These are phyloP conservation scores for Silybum marianum DNA, from an alignment of 129 eudicot species.

Conservation along the genomic window DNA sequence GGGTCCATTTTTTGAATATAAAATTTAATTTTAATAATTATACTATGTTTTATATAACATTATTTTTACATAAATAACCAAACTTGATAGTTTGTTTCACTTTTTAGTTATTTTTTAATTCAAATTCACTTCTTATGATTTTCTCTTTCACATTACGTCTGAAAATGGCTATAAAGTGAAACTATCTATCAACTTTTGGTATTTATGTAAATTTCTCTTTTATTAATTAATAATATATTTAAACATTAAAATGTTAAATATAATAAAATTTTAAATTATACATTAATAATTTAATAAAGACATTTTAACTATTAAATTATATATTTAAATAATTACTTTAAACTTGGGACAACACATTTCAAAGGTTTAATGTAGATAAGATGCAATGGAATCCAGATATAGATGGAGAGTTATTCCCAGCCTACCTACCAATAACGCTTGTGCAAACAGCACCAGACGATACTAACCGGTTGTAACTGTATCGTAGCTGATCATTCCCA, in stretches of 20 bases:
- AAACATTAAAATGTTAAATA: not conserved
- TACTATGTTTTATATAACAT: not conserved
- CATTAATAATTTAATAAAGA: not conserved
- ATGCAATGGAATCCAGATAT: not conserved
- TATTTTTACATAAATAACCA: not conserved
- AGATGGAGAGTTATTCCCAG: not conserved
- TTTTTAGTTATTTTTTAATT: too few relatives aligned
- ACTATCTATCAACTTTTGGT: too few relatives aligned
- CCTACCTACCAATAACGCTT: not conserved
- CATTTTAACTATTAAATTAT: not conserved
- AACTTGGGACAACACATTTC: not conserved
- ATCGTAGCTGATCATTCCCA: not conserved
- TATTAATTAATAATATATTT: not conserved
- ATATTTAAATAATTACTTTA: not conserved
- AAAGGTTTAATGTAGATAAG: not conserved
- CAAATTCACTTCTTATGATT: too few relatives aligned
- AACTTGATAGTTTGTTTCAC: too few relatives aligned
- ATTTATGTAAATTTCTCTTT: not conserved
- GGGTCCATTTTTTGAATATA: not conserved
- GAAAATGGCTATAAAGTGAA: too few relatives aligned
- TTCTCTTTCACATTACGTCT: too few relatives aligned
- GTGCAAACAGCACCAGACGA: not conserved
- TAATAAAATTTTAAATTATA: not conserved
- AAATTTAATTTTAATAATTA: not conserved
- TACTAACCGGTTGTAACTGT: not conserved